A percentile compares a stretch with the other conserved stretches of the same genome.
These are phyloP conservation scores for Excoecaria agallocha DNA, from an alignment of 345 rosid species.

Conservation along the genomic window DNA sequence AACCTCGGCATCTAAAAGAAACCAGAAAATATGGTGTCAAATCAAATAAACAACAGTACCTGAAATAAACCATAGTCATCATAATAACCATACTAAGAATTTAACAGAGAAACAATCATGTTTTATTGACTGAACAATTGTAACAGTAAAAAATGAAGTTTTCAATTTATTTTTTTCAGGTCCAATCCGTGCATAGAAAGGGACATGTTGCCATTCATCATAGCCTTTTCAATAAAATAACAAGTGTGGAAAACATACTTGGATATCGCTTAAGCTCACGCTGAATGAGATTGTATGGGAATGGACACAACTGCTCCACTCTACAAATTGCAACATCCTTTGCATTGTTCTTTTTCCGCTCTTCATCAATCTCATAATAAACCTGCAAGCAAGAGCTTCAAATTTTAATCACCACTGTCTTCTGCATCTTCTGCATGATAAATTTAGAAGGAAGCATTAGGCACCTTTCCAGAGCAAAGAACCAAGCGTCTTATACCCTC, in stretches of 20 bases:
- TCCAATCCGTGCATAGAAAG: background rate
- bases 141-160: background rate
- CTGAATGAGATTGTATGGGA: conserved; percentile 76
- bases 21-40: background rate
- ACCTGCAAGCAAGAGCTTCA: conserved; percentile 19
- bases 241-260: conserved; percentile 38
- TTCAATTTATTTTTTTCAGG: too few relatives aligned
- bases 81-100: background rate
- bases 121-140: background rate
- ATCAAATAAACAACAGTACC: background rate
- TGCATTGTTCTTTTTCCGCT: conserved; percentile 51
- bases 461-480: conserved; percentile 88
- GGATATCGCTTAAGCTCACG: conserved; percentile 81
- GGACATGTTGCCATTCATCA: background rate
- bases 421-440: background rate
- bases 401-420: background rate
- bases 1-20: conserved; percentile 54
- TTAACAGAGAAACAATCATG: background rate
- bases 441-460: background rate
- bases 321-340: conserved; percentile 72
- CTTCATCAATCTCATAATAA: conserved; percentile 66
- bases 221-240: background rate
- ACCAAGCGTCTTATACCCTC: conserved; percentile 80
- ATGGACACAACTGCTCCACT: conserved; percentile 82
- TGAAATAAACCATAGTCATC: background rate